Conservation (phyloP, 1,284 basidiomycete genomes). For the Inonotus obliquus region DNA sequence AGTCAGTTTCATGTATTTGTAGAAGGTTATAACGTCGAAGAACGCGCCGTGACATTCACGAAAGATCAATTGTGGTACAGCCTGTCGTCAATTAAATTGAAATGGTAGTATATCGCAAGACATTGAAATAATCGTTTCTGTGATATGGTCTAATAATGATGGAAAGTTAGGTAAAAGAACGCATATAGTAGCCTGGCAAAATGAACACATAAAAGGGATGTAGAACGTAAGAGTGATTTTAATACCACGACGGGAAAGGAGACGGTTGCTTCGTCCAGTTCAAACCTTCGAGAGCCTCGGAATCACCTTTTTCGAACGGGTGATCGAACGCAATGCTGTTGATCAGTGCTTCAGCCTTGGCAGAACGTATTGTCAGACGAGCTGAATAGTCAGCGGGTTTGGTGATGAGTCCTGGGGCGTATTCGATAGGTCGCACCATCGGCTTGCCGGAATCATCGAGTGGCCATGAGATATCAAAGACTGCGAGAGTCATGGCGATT, state of each 20-base stretch:
- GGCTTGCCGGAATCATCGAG: constrained; percentile 13
- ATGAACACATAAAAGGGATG: background rate
- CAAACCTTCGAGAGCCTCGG: constrained; percentile 8
- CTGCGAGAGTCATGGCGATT: constrained; percentile 18
- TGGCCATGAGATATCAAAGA: constrained; percentile 17
- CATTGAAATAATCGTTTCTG: too few species aligned
- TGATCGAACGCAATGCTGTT: constrained; percentile 8
- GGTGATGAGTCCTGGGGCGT: constrained; percentile 13
- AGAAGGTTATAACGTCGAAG: too few species aligned
- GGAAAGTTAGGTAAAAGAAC: too few species aligned
- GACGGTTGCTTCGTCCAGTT: constrained; percentile 8
- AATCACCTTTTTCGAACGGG: constrained; percentile 15
- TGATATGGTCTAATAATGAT: too few species aligned
- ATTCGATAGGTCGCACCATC: constrained; percentile 4
- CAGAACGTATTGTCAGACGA: constrained; percentile 11
- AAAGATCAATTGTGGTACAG: too few species aligned
- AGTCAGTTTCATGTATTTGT: too few species aligned
- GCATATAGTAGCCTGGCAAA: too few species aligned
- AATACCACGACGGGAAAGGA: constrained; percentile 11
- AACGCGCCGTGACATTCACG: too few species aligned
- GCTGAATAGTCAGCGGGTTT: constrained; percentile 17
- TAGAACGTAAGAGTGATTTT: background rate
- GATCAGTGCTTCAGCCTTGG: constrained; percentile 14
- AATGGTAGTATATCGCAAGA: too few species aligned
- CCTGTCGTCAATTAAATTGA: too few species aligned